phyloP scores from a whole-genome alignment of 257 asterid species.

The Solanum dulcamara region DNA sequence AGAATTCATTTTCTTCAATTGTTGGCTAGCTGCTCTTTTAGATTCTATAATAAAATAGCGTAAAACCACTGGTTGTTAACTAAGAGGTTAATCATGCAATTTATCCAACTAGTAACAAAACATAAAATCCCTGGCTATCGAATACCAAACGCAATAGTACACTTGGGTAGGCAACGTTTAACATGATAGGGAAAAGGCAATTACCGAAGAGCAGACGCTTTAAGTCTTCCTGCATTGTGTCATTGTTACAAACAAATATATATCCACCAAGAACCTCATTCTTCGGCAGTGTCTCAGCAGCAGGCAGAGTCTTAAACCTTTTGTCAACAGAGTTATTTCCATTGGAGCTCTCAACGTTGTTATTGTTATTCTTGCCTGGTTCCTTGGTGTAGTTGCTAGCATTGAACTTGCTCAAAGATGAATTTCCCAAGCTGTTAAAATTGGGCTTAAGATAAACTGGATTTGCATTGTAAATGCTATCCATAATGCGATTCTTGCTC shows the following conservation, averaged over 20 bases:
- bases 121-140: not conserved
- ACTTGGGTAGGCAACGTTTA: not conserved
- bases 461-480: constrained; percentile 44
- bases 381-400: constrained; percentile 40
- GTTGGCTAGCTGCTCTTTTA: not conserved
- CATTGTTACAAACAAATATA: constrained; percentile 94
- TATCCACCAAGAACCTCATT: constrained; percentile 93
- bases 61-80: not conserved
- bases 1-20: not conserved
- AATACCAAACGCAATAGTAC: not conserved
- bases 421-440: constrained; percentile 29
- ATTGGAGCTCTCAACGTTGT: constrained; percentile 36
- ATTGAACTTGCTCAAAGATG: constrained; percentile 41
- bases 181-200: not conserved
- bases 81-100: not conserved
- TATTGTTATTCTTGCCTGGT: constrained; percentile 12
- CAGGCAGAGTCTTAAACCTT: constrained; percentile 94
- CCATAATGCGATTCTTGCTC: constrained; percentile 28
- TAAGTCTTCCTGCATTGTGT: constrained; percentile 94
- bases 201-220: constrained; percentile 89
- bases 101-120: not conserved
- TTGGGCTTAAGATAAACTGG: constrained; percentile 51
- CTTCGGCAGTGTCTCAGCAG: constrained; percentile 89
- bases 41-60: not conserved
- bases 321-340: constrained; percentile 48